Evolutionary conservation across 148 eudicot genomes (phyloP), one percentile per base, ranked within the genome.

Genomic region (Rhododendron henanense): DNA sequence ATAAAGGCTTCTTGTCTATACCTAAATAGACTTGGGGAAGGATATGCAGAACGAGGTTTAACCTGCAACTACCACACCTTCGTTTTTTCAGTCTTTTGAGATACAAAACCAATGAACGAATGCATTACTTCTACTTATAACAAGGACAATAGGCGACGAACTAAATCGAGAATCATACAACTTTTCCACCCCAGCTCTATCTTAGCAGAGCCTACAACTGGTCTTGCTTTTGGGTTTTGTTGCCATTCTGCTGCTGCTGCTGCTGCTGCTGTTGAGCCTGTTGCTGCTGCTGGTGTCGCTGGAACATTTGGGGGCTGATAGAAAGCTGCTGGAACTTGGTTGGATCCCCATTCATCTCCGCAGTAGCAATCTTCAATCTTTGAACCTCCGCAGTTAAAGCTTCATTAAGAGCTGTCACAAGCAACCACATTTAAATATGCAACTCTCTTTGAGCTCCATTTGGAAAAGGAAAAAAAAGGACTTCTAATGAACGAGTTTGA

Each of bases 371-470:
- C 94, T 93, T 97, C 88, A 97, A 87, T 79, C 98, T 96, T 78
- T 94, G 99, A 85, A 97, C 98, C 90, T 97, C 99, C 0, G 93
- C 93, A 3, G 94, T 91, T 84, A 97, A 87, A 48, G 99, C 95
- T 85, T 95, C 98, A 14, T 97, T 94, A 44, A 97, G 90, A 88
- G 99, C 99, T 97, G 98, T 77, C 83, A 39, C 80, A 51, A 50
- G 44, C 15, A 53, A 35, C 84, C 23, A 69, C 15, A 51, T 74
- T 39, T 81, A 15, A 51, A 47, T 9, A 41, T 65, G 75, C 41
- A 48, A 11, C 80, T 69, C 39, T 4, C 33, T 25, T 25, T 10
- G 33, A 67, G 33, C 33, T 67, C 74, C 74, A 16, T 44, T 78
- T 16, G 81, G 25, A 39, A 5, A 77, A 5, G 23, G 5, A 21